Base-by-base conservation (phyloP, 2,329 filamentous ascomycete genomes). In the Claviceps sp. region DNA sequence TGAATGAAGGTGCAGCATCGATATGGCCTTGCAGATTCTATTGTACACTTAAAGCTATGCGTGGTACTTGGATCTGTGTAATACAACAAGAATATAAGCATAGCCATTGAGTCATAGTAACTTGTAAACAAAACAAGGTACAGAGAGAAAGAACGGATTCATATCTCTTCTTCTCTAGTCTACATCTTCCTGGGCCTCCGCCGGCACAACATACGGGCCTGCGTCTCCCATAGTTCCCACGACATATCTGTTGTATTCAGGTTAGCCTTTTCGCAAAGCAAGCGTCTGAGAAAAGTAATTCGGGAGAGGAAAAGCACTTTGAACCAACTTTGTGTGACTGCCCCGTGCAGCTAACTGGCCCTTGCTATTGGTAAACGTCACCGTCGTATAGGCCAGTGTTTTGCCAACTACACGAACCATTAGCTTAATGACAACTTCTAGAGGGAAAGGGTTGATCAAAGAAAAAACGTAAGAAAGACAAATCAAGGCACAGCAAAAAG, bases 271-370 rank as follows among this genome's bases (percentile, higher is more conserved):
- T 34, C 30, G 4, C 30, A 11, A 34, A 11, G 4, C 9, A 11
- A 11, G 30, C 30, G 30, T 34, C 30, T 11, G 9, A 30, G 30
- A 11, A 34, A 44, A 44, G 7, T 4, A 46, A 18, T 2, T 13
- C 2, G 14, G 9, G 4, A 18, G 8, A 4, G 5, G 42, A 20
- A 5, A 3, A 37, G 56, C 72, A 62, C 5, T 2, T 11, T 11
- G 4, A 37, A 57, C 72, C 62, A 59, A 82, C 81, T 84, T 84
- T 14, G 81, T 84, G 60, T 84, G 81, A 56, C 79, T 84, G 44
- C 81, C 81, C 47, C 81, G 67, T 0, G 81, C 81, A 11, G 78
- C 75, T 4, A 84, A 61, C 44, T 84, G 73, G 5, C 79, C 79
- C 54, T 79, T 75, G 49, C 65, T 66, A 55, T 84, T 82, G 50